Base-by-base conservation (phyloP, 352 stramenopile species). In the Pythium rishiriense region DNA sequence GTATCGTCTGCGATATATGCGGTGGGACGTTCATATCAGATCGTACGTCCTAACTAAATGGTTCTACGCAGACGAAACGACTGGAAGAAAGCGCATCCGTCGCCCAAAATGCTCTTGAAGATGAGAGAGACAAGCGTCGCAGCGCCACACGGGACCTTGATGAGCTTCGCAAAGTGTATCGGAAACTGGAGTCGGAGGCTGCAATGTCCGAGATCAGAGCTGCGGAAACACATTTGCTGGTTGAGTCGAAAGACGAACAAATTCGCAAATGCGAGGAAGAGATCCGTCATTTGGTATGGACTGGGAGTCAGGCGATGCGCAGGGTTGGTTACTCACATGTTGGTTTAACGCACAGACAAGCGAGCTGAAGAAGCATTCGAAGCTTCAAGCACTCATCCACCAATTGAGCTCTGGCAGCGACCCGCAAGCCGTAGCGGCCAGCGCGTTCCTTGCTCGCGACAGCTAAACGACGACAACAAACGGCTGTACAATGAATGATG, bases 351-450 rank as follows among this genome's bases (percentile, higher is more conserved):
- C 62, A 29, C 46, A 94, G 85, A 83, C 77, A 55, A 83, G 76
- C n/a, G 85, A 94, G 58, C 66, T 92, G 2, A 81, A 82, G 21
- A 91, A 93, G 49, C 84, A 94, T 66, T 79, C 80, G 28, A 91
- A 94, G 58, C 61, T 94, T 0, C 86, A 94, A 60, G 79, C 83
- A 21, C 72, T 94, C 41, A 94, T 94, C 57, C 85, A 94, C 46
- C 82, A 94, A 43, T 66, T 94, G 24, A 93, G 83, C 64, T 93
- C 85, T 10, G 79, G 80, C 5, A 75, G 79, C 24, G 78, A 91
- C 46, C 64, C 69, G 24, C 77, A 83, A 35, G 66, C 80, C 4
- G 67, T 74, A 22, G 79, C 78, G 33, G 72, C 70, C 1, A 79
- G 74, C 21, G 81, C 81, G 4, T 90, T 78, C 50, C 73, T 88